These are phyloP conservation scores for Anisogramma anomala DNA, from an alignment of 2,329 filamentous ascomycete species.

Conservation along the genomic window DNA sequence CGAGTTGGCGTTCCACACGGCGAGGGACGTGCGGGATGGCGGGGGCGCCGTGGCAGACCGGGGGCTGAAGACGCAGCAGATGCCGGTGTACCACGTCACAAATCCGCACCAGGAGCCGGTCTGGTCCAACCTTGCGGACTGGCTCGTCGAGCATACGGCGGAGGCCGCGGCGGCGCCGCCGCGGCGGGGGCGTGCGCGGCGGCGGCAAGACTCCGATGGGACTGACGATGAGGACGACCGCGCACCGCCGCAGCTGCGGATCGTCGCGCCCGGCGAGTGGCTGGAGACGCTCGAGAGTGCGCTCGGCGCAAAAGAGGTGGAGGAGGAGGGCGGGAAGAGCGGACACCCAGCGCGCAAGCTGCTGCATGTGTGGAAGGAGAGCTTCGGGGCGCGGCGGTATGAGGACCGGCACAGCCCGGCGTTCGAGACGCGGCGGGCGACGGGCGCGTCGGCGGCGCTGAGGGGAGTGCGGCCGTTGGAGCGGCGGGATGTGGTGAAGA, in stretches of 20 bases:
- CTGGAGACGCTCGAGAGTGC: slow-evolving; percentile 26
- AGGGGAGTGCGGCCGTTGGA: slow-evolving; percentile 26
- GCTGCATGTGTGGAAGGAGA: slow-evolving; percentile 37
- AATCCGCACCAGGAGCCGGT: slow-evolving; percentile 31
- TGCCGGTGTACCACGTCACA: slow-evolving; percentile 35
- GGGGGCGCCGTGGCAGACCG: slow-evolving; percentile 12
- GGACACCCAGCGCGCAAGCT: slow-evolving; percentile 32
- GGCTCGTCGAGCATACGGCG: slow-evolving; percentile 21
- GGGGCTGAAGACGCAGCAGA: slow-evolving; percentile 13
- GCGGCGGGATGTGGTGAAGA: slow-evolving; percentile 15
- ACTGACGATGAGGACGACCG: not conserved
- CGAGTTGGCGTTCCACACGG: slow-evolving; percentile 21
- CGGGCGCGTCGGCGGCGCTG: slow-evolving; percentile 24
- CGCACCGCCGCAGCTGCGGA: not conserved
- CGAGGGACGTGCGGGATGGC: slow-evolving; percentile 6
- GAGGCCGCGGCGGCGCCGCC: slow-evolving; percentile 12
- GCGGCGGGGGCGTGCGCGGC: no score
- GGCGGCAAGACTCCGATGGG: slow-evolving; percentile 19
- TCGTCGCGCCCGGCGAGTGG: slow-evolving; percentile 31
- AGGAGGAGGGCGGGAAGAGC: slow-evolving; percentile 20
- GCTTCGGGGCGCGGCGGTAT: slow-evolving; percentile 20
- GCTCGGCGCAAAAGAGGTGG: no score
- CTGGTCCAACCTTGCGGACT: slow-evolving; percentile 35
- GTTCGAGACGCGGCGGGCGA: slow-evolving; percentile 26
- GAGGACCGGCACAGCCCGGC: slow-evolving; percentile 8